Evolutionary conservation across 192 early-diverging fungal species (phyloP), one percentile per base, ranked within the genome.

Genomic region (Funneliformis mosseae): DNA sequence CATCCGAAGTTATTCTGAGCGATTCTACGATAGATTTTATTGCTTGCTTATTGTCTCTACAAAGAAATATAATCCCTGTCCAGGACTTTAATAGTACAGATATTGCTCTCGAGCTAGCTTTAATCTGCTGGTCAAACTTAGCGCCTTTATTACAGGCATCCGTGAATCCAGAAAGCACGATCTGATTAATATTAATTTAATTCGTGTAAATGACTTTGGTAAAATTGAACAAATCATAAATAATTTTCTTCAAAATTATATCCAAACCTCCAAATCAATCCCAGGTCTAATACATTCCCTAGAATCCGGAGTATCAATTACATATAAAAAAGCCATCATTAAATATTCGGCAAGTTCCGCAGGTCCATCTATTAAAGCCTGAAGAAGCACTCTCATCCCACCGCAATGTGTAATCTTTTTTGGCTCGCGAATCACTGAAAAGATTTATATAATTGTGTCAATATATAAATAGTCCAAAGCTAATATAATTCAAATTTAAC

Each of bases 21-120:
- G 93, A 89, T 68, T 94, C 91, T 5, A 95, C 92, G 14, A 95
- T 80, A 0, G 92, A 92, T 42, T 86, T 83, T 23, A 94, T 87
- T 4, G 92, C 92, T 42, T 93, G 84, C 82, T 91, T 91, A 75
- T 93, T 83, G 75, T 95, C 91, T 4, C 89, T 83, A 79, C 93
- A 95, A 61, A 95, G 84, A 82, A 92, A 94, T 55, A 94, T 89
- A 11, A 95, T 79, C 9, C 94, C 94, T 10, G 93, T 92, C 94
- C 94, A 95, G 0, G 91, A 91, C 71, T 93, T 90, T 28, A 95
- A 63, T 59, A 95, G 84, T 25, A 90, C 84, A 14, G 88, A 86
- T 0, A 95, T 83, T 41, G 92, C 90, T 33, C 85, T 88, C 1
- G 89, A 87, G 80, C 90, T 91, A 11, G 91, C 86, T 55, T 88